phyloP scores from a whole-genome alignment of 1,284 basidiomycete genomes.

The Entoloma clypeatum region DNA sequence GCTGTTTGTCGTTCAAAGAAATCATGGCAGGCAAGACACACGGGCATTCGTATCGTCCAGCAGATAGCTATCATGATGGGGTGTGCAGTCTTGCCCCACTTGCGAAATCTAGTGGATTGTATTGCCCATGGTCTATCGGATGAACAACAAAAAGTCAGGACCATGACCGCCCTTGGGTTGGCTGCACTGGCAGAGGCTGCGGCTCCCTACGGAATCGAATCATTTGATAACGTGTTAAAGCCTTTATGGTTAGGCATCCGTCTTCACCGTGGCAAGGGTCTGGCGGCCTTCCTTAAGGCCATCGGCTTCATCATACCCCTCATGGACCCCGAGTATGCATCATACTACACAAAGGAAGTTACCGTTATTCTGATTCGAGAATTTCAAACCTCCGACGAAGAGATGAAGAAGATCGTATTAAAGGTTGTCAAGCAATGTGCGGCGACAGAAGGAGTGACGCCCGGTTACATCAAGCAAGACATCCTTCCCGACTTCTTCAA shows the following conservation, averaged over 20 bases:
- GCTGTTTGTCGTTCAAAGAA: conserved; percentile 99
- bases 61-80: conserved; percentile 99
- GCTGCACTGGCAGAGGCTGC: conserved; percentile 96
- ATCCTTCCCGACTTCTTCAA: conserved; percentile 99
- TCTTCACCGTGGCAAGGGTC: conserved; percentile 95
- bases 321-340: conserved; percentile 99
- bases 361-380: conserved; percentile 98
- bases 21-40: conserved; percentile 99
- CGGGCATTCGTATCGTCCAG: conserved; percentile 98
- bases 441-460: conserved; percentile 93
- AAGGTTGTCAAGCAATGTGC: conserved; percentile 99
- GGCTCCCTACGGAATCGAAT: conserved; percentile 99
- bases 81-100: conserved; percentile 96
- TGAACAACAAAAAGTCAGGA: conserved; percentile 98
- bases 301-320: conserved; percentile 99
- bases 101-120: conserved; percentile 95
- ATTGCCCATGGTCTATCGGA: conserved; percentile 95
- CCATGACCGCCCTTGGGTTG: conserved; percentile 97
- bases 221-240: conserved; percentile 97
- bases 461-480: conserved; percentile 93
- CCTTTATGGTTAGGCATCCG: conserved; percentile 98
- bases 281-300: conserved; percentile 97
- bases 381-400: conserved; percentile 99
- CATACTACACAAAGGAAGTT: conserved; percentile 97
- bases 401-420: conserved; percentile 99